Evolutionary conservation across 768 basidiomycete species (phyloP).

Genomic region (Trametes villosa): DNA sequence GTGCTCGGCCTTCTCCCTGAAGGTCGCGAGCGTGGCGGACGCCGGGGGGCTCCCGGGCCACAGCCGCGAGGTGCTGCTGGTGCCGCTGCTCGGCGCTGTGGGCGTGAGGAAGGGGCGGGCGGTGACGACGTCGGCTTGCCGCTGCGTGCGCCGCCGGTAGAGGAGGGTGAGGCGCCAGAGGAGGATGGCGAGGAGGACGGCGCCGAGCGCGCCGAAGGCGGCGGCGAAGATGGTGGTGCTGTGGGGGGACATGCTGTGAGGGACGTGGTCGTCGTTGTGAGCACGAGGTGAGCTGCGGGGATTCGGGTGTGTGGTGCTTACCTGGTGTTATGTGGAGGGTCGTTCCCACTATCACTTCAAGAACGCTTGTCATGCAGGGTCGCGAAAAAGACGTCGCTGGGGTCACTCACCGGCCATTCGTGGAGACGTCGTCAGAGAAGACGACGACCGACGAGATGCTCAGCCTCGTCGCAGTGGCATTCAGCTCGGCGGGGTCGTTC

Average conservation of each 20-base stretch:
- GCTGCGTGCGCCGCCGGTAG: neutral
- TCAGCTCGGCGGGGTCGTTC: conserved; percentile 15
- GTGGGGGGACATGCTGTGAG: neutral
- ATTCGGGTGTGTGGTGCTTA: neutral
- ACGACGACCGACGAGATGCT: conserved; percentile 2
- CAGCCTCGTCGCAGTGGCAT: neutral
- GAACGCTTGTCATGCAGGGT: neutral
- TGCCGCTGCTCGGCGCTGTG: too few relatives aligned
- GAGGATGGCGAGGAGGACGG: conserved; percentile 8
- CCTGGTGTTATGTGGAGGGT: neutral
- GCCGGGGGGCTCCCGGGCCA: too few relatives aligned
- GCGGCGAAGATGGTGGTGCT: conserved; percentile 8
- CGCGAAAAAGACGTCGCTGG: too few relatives aligned
- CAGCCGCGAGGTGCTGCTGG: too few relatives aligned
- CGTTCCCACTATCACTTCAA: neutral
- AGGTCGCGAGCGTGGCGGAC: too few relatives aligned
- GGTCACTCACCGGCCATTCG: neutral
- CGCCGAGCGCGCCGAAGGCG: conserved; percentile 3
- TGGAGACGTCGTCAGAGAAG: neutral
- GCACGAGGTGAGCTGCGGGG: neutral
- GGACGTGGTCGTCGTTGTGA: neutral
- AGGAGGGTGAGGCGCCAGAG: neutral
- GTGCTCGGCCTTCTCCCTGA: too few relatives aligned
- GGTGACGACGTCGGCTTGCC: neutral
- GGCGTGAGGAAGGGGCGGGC: neutral